phyloP scores from a whole-genome alignment of 257 asterid genomes.

The Coffea canephora region DNA sequence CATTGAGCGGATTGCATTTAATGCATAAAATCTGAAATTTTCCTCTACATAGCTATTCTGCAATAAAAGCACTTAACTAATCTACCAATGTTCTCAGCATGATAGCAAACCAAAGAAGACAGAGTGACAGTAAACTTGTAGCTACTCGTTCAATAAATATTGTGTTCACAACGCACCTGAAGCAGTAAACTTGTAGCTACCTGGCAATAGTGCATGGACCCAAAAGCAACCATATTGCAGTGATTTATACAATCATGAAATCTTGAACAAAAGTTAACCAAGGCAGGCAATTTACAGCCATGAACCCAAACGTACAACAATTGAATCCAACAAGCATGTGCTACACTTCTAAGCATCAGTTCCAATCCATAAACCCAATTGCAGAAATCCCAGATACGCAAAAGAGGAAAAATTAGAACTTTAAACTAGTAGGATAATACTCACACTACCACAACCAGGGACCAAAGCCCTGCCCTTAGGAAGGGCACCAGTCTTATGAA shows the following conservation, averaged over 20 bases:
- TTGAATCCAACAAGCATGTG: background rate
- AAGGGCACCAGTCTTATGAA: constrained; percentile 53
- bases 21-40: too few species aligned
- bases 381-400: too few species aligned
- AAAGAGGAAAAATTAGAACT: background rate
- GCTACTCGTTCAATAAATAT: background rate
- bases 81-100: too few species aligned
- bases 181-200: background rate
- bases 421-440: constrained; percentile 16
- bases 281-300: background rate
- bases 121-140: too few species aligned
- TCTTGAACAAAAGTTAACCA: background rate
- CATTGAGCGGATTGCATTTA: too few species aligned
- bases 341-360: background rate
- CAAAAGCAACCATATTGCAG: too few species aligned
- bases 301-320: background rate
- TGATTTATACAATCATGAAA: background rate
- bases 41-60: too few species aligned
- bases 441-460: constrained; percentile 91
- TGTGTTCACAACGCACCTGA: background rate
- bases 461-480: constrained; percentile 76
- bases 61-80: too few species aligned
- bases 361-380: too few species aligned
- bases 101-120: background rate
- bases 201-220: background rate